These are phyloP conservation scores for Lagenidium sp. DNA, from an alignment of 352 stramenopile genomes.

Conservation along the genomic window DNA sequence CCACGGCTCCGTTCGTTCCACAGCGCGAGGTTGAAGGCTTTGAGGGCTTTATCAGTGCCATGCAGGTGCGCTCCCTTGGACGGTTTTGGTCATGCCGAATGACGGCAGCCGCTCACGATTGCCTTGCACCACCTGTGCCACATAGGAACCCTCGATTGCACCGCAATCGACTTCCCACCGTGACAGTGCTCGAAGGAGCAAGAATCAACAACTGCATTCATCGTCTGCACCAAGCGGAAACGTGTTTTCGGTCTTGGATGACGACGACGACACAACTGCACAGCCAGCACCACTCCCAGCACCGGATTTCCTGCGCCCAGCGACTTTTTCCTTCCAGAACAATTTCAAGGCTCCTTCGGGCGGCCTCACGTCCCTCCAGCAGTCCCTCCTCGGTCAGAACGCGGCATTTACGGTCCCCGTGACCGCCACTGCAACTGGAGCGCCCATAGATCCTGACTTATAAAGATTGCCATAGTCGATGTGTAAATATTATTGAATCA, in stretches of 20 bases:
- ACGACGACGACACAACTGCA: conserved; percentile 26
- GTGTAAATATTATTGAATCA: too few relatives aligned
- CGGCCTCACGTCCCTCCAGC: conserved; percentile 13
- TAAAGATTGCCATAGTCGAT: conserved; percentile 17
- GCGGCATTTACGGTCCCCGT: too few relatives aligned
- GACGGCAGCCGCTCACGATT: too few relatives aligned
- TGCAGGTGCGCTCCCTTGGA: conserved; percentile 43
- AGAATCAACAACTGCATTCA: too few relatives aligned
- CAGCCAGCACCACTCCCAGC: conserved; percentile 7
- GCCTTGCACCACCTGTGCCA: too few relatives aligned
- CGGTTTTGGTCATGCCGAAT: too few relatives aligned
- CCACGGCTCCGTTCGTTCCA: neutral
- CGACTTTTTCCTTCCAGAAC: conserved; percentile 54
- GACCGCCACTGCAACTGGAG: too few relatives aligned
- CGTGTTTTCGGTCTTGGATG: conserved; percentile 51
- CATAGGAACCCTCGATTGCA: conserved; percentile 2
- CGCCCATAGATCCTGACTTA: conserved; percentile 62
- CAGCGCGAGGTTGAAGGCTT: conserved; percentile 55
- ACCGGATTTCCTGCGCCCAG: conserved; percentile 48
- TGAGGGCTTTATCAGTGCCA: conserved; percentile 49
- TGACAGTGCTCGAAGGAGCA: conserved; percentile 7
- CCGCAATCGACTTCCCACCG: conserved; percentile 1
- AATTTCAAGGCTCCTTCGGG: neutral
- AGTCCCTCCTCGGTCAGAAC: conserved; percentile 4
- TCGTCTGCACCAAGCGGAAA: too few relatives aligned